Conservation (phyloP, 192 early-diverging fungal genomes). For the Diversispora eburnea region DNA sequence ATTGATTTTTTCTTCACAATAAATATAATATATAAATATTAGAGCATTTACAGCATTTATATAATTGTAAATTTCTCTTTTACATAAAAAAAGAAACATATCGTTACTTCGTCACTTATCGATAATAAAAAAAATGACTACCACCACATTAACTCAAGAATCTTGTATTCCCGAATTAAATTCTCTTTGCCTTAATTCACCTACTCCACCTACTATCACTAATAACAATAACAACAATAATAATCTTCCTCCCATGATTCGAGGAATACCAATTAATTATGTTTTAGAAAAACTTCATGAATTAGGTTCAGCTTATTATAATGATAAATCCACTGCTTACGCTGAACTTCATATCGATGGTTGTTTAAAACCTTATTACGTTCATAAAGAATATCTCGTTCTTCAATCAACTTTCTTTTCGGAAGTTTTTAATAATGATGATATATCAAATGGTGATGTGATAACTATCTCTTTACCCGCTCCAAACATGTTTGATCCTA, state of each 20-base stretch:
- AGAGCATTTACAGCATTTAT: too few relatives aligned
- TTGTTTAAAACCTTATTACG: not conserved
- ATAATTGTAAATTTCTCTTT: too few relatives aligned
- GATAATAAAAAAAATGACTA: too few relatives aligned
- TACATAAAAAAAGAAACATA: too few relatives aligned
- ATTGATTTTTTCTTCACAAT: too few relatives aligned
- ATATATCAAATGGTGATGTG: not conserved
- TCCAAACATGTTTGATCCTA: slow-evolving; percentile 9
- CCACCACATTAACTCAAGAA: too few relatives aligned
- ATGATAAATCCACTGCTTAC: slow-evolving; percentile 8
- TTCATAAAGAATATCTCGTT: slow-evolving; percentile 18
- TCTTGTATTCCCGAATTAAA: too few relatives aligned
- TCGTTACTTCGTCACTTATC: too few relatives aligned
- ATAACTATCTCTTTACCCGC: slow-evolving; percentile 1
- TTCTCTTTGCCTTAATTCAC: too few relatives aligned
- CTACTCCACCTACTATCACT: too few relatives aligned
- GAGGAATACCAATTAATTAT: slow-evolving; percentile 7
- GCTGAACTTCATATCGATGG: slow-evolving; percentile 19
- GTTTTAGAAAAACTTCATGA: slow-evolving; percentile 15
- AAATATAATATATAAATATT: too few relatives aligned
- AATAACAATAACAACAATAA: not conserved
- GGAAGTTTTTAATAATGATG: not conserved
- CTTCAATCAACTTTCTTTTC: slow-evolving; percentile 19
- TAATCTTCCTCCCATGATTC: not conserved
- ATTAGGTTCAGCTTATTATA: slow-evolving; percentile 4